Conservation (phyloP, 2,329 filamentous ascomycete genomes). For the Sclerotiophoma versabilis region DNA sequence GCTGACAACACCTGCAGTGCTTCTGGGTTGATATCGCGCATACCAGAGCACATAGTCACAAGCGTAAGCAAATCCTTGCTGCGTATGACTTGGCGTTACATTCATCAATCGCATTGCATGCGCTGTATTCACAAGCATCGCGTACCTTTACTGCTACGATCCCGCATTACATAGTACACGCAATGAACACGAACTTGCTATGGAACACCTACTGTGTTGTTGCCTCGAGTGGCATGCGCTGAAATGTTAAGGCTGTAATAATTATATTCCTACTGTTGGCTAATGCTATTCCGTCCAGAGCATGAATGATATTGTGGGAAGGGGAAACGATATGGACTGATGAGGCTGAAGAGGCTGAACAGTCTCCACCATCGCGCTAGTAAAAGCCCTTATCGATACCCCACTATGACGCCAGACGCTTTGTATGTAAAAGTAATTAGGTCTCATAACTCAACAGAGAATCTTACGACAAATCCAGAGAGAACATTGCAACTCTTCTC, state of each 20-base stretch:
- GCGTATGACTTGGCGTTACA: background rate
- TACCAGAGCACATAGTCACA: no score
- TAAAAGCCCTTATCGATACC: slow-evolving; percentile 15
- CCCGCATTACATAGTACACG: no score
- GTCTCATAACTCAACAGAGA: background rate
- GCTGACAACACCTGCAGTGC: background rate
- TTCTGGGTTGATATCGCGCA: background rate
- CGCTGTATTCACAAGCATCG: no score
- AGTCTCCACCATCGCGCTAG: slow-evolving; percentile 4
- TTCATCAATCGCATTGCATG: background rate
- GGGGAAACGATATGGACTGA: background rate
- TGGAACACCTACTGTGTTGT: no score
- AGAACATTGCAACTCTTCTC: background rate
- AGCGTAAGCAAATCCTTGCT: background rate
- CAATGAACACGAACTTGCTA: no score
- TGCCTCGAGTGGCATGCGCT: no score
- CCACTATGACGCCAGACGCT: slow-evolving; percentile 21
- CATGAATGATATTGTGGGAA: no score
- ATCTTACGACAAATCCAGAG: background rate
- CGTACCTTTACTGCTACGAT: background rate
- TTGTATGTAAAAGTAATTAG: slow-evolving; percentile 3
- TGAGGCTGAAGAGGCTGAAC: slow-evolving; percentile 13
- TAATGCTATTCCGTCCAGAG: no score
- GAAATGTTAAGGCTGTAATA: no score
- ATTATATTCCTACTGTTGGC: no score